Evolutionary conservation across 345 rosid genomes (phyloP).

Genomic region (Cardiospermum halicacabum): DNA sequence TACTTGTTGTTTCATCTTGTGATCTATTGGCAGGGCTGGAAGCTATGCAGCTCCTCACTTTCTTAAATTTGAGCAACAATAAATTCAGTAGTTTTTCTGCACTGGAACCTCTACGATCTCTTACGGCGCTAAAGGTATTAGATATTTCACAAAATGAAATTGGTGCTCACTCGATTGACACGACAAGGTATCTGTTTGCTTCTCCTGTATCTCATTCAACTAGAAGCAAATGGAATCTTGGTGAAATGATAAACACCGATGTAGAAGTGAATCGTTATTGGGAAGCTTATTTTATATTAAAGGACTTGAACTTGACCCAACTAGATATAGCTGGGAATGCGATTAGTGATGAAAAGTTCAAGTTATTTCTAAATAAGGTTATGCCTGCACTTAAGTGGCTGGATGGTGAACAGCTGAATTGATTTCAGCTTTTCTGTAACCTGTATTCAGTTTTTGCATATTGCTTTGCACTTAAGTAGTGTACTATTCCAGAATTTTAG

Average conservation of each 20-base stretch:
- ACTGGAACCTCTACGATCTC: constrained; percentile 59
- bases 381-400: constrained; percentile 62
- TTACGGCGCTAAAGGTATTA: constrained; percentile 60
- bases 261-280: constrained; percentile 35
- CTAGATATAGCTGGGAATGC: constrained; percentile 61
- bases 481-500: neutral
- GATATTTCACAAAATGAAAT: constrained; percentile 81
- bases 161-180: constrained; percentile 81
- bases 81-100: constrained; percentile 64
- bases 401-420: constrained; percentile 41
- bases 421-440: neutral
- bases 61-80: constrained; percentile 70
- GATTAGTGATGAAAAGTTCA: constrained; percentile 55
- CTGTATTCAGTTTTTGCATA: neutral
- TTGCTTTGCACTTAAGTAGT: neutral
- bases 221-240: constrained; percentile 38
- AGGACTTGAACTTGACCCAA: constrained; percentile 55
- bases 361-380: constrained; percentile 45
- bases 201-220: constrained; percentile 72
- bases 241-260: constrained; percentile 24
- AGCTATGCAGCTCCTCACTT: constrained; percentile 73
- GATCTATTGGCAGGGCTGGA: constrained; percentile 50
- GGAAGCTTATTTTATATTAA: constrained; percentile 64
- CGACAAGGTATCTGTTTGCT: constrained; percentile 59
- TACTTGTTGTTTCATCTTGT: neutral